These are phyloP conservation scores for Suhomyces chickasaworum DNA, from an alignment of 1,139 yeast species.

Conservation along the genomic window DNA sequence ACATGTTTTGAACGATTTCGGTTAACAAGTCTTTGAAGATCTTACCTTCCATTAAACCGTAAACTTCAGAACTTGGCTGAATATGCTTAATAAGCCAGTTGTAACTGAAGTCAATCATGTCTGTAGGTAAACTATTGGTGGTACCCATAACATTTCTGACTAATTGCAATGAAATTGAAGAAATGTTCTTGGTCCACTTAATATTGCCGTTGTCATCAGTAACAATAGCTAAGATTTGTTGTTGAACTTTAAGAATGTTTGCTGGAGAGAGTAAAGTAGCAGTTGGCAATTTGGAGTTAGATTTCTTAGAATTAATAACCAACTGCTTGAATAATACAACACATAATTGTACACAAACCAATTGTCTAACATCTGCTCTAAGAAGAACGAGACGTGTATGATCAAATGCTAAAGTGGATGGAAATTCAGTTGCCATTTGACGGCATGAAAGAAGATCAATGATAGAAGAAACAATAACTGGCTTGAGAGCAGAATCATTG, in stretches of 20 bases:
- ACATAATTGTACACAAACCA: constrained; percentile 79
- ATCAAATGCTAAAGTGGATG: constrained; percentile 85
- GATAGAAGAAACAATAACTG: constrained; percentile 49
- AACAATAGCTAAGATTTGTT: constrained; percentile 75
- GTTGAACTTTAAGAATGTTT: constrained; percentile 41
- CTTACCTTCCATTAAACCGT: constrained; percentile 73
- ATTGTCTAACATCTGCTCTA: constrained; percentile 83
- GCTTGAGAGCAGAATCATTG: constrained; percentile 29
- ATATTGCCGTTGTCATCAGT: constrained; percentile 85
- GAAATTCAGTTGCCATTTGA: constrained; percentile 80
- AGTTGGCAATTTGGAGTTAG: constrained; percentile 15
- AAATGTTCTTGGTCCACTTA: constrained; percentile 86
- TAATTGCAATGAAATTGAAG: constrained; percentile 71
- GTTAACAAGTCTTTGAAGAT: constrained; percentile 54
- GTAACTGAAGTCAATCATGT: constrained; percentile 63
- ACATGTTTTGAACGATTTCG: constrained; percentile 26
- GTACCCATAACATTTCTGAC: constrained; percentile 45
- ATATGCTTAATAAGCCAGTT: constrained; percentile 85
- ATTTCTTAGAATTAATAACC: constrained; percentile 42
- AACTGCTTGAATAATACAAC: constrained; percentile 72
- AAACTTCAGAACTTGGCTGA: constrained; percentile 80
- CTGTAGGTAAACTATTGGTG: constrained; percentile 33
- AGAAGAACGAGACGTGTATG: constrained; percentile 75
- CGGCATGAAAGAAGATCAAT: constrained; percentile 73
- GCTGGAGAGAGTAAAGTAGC: constrained; percentile 28